Evolutionary conservation across 2,329 filamentous ascomycete genomes (phyloP), one percentile per base, ranked within the genome.

Genomic region (Pseudocercospora macadamiae): DNA sequence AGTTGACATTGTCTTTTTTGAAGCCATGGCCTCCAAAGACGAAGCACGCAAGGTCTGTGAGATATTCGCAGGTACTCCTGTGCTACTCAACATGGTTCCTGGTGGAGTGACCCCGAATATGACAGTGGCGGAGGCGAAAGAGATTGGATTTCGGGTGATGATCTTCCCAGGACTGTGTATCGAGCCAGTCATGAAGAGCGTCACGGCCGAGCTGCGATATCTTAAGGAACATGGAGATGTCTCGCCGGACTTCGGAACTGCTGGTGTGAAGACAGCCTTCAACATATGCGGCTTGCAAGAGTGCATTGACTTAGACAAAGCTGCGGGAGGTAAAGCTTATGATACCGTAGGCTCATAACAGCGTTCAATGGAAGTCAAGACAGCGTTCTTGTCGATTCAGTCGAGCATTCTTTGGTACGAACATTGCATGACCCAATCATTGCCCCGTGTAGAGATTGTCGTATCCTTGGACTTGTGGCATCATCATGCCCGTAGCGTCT

Each of bases 1-100:
- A 18, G 84, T 84, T 1, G 84, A 87, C 63, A 80, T 83, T 2
- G 80, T 77, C 0, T 81, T 87, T 56, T 76, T 86, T 2, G 85
- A 87, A 64, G 85, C 83, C 4, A 75, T 86, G 60, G 75, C 73
- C 1, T 78, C 74, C 0, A 75, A 74, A n/a, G 81, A 82, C 37
- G 75, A 86, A 65, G 75, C 77, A 1, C 79, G 80, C 14, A 66
- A 71, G 19, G 76, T 78, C 1, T 79, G 81, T 14, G 66, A 70
- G 10, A 78, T 81, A 9, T 71, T 85, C 1, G 75, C 76, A 2
- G 79, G 79, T 66, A 76, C 82, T 74, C 59, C 77, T 3, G 75
- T 84, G 42, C 71, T 85, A 16, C 75, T 84, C 51, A 86, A 86
- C 65, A 81, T 80, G 55, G 83, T 86, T 0, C 78, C 80, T 56